Evolutionary conservation across 2,329 filamentous ascomycete species (phyloP).

Genomic region (Aspergillus quadrilineatus): DNA sequence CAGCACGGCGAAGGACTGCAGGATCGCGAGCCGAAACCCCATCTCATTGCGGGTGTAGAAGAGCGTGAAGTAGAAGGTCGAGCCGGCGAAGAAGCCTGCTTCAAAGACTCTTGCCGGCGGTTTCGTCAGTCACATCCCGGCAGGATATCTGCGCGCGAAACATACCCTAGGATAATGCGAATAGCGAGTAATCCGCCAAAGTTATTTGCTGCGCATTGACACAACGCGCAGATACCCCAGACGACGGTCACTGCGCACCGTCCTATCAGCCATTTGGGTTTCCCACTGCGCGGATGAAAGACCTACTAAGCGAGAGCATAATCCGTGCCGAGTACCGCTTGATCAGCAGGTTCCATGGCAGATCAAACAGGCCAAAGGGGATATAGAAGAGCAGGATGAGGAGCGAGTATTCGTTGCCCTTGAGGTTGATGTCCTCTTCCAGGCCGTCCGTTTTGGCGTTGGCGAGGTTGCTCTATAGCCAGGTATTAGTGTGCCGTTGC

Average conservation of each 20-base stretch:
- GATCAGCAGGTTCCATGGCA: constrained; percentile 45
- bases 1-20: constrained; percentile 45
- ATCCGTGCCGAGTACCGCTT: constrained; percentile 45
- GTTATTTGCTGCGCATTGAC: constrained; percentile 51
- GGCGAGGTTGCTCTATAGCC: constrained; percentile 42
- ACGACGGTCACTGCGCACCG: constrained; percentile 24
- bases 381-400: constrained; percentile 52
- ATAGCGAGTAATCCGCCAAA: constrained; percentile 53
- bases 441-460: constrained; percentile 51
- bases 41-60: constrained; percentile 47
- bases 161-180: constrained; percentile 42
- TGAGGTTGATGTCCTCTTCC: constrained; percentile 38
- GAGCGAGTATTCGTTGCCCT: constrained; percentile 38
- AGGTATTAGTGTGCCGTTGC: not conserved
- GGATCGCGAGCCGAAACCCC: constrained; percentile 47
- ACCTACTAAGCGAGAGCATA: constrained; percentile 38
- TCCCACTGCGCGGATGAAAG: not conserved
- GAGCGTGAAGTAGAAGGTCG: constrained; percentile 55
- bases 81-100: constrained; percentile 56
- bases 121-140: not conserved
- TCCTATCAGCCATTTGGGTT: constrained; percentile 40
- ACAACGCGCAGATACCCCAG: constrained; percentile 36
- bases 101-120: constrained; percentile 37
- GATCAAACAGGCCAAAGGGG: constrained; percentile 51
- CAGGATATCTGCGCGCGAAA: not conserved